Conservation (phyloP, 208 protist genomes). For the Wallacemonas sp. region DNA sequence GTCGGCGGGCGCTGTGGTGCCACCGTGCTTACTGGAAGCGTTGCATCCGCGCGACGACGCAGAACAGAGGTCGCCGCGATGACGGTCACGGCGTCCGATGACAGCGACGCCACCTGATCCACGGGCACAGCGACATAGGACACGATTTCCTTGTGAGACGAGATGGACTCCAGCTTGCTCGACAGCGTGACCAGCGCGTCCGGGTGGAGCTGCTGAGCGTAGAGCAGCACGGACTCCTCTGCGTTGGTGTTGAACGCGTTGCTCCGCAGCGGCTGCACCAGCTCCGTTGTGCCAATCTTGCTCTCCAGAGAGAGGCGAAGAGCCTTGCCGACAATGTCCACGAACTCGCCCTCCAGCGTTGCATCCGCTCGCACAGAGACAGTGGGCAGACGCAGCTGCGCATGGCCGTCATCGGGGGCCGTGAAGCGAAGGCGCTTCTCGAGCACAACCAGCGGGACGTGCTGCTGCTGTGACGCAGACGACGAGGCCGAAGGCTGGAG, state of each 20-base stretch:
- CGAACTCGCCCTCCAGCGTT: conserved; percentile 51
- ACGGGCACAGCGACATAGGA: conserved; percentile 60
- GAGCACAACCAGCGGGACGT: conserved; percentile 50
- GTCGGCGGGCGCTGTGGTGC: conserved; percentile 77
- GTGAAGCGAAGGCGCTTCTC: conserved; percentile 49
- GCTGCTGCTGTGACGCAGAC: not conserved
- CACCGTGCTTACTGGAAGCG: conserved; percentile 61
- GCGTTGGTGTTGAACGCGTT: conserved; percentile 56
- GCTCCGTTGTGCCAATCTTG: conserved; percentile 32
- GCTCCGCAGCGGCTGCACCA: conserved; percentile 51
- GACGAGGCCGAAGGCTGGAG: conserved; percentile 29
- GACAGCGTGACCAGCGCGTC: conserved; percentile 55
- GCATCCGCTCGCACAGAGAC: conserved; percentile 48
- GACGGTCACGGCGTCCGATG: conserved; percentile 71
- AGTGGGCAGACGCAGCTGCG: conserved; percentile 57
- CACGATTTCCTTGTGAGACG: conserved; percentile 22
- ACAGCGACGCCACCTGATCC: conserved; percentile 28
- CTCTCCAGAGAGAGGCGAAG: conserved; percentile 57
- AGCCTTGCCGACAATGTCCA: conserved; percentile 32
- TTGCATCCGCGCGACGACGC: conserved; percentile 32
- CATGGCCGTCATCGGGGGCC: conserved; percentile 33
- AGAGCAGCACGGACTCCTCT: conserved; percentile 69
- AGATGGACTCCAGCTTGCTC: conserved; percentile 43
- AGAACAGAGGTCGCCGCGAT: conserved; percentile 40
- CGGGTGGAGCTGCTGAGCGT: conserved; percentile 66